Base-by-base conservation (phyloP, 352 stramenopile species). In the Phytophthora nicotianae region DNA sequence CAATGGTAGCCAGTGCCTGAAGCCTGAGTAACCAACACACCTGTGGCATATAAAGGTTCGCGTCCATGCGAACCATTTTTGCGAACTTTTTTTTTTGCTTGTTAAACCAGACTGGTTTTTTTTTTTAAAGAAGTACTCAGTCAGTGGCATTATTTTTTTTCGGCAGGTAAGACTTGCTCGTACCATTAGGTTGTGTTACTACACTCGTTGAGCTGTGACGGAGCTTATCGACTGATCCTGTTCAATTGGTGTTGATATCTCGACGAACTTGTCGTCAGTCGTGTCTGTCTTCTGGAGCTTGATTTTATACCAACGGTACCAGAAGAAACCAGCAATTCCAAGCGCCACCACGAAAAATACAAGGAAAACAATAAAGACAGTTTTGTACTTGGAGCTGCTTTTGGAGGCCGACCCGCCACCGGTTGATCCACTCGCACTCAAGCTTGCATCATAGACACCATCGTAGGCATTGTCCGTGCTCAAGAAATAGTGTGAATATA, bases 291-390 rank as follows among this genome's bases (percentile, higher is more conserved):
- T 58, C 58, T 1, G 57, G 11, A 6, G 37, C 5, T 66, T 61
- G 43, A 67, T 48, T 40, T 60, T 50, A 20, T 51, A 33, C 67
- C 62, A 81, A 29, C 66, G 67, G 55, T 68, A 60, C 16, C 58
- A 45, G 20, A 85, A 77, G 49, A 67, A 61, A 17, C 1, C 43
- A n/a, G 67, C 72, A 14, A 68, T 24, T 2, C 58, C 23, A 11
- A 73, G 32, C 7, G 63, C 47, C 7, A 74, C 11, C 1, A 78
- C 37, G 17, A 84, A 84, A 16, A 84, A 62, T 17, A 72, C 61
- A 8, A 74, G 47, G 54, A 84, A 79, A 24, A 81, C 67, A 61
- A 85, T 75, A 50, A 85, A 85, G n/a, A 58, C 54, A 4, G 50
- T 61, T 62, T 79, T 82, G 65, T 77, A 85, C 3, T 57, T 50